Percentiles rank a stretch among this genome's conserved stretches.
Conservation (phyloP, 2,329 filamentous ascomycete genomes). For the Decorospora gaudefroyi region DNA sequence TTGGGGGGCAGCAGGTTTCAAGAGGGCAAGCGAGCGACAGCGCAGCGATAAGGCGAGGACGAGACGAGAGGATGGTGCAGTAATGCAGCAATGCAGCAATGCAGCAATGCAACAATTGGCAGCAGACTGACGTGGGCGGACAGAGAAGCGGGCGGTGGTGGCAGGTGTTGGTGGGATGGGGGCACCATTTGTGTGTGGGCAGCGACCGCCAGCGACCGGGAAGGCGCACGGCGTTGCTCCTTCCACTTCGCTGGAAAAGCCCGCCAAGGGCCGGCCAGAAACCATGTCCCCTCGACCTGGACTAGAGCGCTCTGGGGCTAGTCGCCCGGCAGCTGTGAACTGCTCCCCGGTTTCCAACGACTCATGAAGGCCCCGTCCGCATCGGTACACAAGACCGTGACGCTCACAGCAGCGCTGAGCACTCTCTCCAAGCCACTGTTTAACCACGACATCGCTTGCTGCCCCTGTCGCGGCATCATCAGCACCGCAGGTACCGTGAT, state of each 20-base stretch:
- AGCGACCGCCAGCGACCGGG: constrained; percentile 16
- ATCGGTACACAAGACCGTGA: constrained; percentile 28
- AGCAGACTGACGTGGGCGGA: constrained; percentile 30
- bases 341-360: constrained; percentile 32
- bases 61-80: constrained; percentile 5
- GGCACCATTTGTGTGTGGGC: constrained; percentile 35
- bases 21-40: constrained; percentile 9
- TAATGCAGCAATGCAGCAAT: constrained; percentile 12
- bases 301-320: constrained; percentile 15
- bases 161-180: constrained; percentile 31
- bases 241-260: constrained; percentile 22
- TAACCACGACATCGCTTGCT: constrained; percentile 14
- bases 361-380: constrained; percentile 17
- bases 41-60: constrained; percentile 5
- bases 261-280: too few species aligned
- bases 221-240: constrained; percentile 23
- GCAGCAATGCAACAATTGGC: constrained; percentile 19
- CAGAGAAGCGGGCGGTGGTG: constrained; percentile 24
- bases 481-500: constrained; percentile 8
- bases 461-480: constrained; percentile 19
- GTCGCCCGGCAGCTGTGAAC: constrained; percentile 20
- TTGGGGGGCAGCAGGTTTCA: constrained; percentile 7
- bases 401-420: constrained; percentile 9
- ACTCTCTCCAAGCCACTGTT: constrained; percentile 20
- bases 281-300: constrained; percentile 14